Evolutionary conservation across 768 basidiomycete genomes (phyloP).

Genomic region (Tubosaeta brunneosetosa): DNA sequence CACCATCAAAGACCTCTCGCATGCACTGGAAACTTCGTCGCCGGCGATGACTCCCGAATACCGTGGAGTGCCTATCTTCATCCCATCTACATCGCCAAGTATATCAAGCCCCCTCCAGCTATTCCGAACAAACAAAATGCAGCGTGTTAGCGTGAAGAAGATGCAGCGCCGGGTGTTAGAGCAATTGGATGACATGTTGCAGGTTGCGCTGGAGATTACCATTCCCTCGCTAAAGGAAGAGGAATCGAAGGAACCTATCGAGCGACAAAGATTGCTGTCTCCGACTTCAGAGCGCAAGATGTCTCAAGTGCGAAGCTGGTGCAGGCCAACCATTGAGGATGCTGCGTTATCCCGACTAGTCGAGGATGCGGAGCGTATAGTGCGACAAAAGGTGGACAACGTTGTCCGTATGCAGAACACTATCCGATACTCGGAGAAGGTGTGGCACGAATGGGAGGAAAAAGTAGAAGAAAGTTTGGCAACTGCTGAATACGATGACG

Average conservation of each 20-base stretch:
- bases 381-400: conserved; percentile 91
- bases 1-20: conserved; percentile 73
- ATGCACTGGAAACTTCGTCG: conserved; percentile 71
- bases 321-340: conserved; percentile 81
- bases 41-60: conserved; percentile 71
- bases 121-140: conserved; percentile 74
- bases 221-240: conserved; percentile 90
- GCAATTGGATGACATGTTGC: conserved; percentile 82
- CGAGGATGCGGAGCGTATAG: conserved; percentile 83
- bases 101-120: conserved; percentile 73
- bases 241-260: conserved; percentile 85
- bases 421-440: conserved; percentile 94
- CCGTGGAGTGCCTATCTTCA: conserved; percentile 80
- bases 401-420: conserved; percentile 96
- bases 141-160: conserved; percentile 74
- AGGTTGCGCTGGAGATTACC: conserved; percentile 74
- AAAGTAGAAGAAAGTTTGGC: conserved; percentile 68
- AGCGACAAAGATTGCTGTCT: conserved; percentile 85
- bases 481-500: conserved; percentile 53
- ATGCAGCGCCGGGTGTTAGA: conserved; percentile 77
- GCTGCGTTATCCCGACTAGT: conserved; percentile 76
- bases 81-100: conserved; percentile 65
- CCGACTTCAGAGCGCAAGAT: conserved; percentile 87
- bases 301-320: conserved; percentile 79
- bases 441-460: conserved; percentile 96